These are phyloP conservation scores for Lagenaria siceraria DNA, from an alignment of 306 rosid species.

Conservation along the genomic window DNA sequence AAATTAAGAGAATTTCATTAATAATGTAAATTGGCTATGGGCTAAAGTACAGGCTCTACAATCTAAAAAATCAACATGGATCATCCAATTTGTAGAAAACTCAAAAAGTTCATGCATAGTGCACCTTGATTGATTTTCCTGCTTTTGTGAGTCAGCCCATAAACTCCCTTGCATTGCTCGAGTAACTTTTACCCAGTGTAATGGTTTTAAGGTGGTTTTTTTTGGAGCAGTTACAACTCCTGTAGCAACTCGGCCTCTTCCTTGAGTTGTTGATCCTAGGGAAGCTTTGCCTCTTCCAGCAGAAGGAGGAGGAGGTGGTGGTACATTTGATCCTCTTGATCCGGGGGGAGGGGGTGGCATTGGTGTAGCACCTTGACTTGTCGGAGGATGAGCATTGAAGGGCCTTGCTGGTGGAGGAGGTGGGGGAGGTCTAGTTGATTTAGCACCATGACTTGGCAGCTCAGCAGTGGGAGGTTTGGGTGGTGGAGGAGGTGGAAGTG, in stretches of 20 bases:
- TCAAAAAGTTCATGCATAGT: background rate
- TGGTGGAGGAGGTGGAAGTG: conserved; percentile 25
- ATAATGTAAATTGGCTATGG: background rate
- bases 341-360: conserved; percentile 31
- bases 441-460: conserved; percentile 12
- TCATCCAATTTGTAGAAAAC: conserved; percentile 9
- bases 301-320: conserved; percentile 35
- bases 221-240: conserved; percentile 45
- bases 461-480: conserved; percentile 38
- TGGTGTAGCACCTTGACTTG: conserved; percentile 17
- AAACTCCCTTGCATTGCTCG: conserved; percentile 84
- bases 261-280: conserved; percentile 39
- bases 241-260: conserved; percentile 45
- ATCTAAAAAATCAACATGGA: background rate
- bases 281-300: conserved; percentile 26
- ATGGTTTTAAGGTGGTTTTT: conserved; percentile 59
- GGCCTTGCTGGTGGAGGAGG: conserved; percentile 38
- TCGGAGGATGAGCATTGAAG: conserved; percentile 23
- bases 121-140: conserved; percentile 66
- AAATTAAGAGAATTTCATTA: background rate
- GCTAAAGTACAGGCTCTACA: background rate
- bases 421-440: conserved; percentile 24
- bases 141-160: conserved; percentile 91
- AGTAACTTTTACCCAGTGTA: conserved; percentile 95
- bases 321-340: conserved; percentile 24